phyloP scores from a whole-genome alignment of 768 basidiomycete species.

The Tremella mesenterica region DNA sequence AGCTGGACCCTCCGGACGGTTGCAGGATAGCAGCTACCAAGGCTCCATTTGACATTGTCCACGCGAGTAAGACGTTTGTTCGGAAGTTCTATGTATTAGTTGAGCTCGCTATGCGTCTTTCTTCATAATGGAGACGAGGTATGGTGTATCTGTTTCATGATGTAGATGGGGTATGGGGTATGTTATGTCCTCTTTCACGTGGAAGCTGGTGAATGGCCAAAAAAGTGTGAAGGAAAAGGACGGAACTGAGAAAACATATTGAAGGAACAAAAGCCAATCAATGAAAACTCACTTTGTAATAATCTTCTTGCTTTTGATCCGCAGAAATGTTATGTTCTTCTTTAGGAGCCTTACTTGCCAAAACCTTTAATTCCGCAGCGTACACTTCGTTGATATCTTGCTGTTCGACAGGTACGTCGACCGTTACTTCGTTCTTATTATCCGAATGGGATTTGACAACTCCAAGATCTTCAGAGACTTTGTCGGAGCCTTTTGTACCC shows the following conservation, averaged over 20 bases:
- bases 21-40: constrained; percentile 65
- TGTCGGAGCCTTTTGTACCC: constrained; percentile 95
- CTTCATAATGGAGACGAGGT: not conserved
- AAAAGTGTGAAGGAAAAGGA: too few relatives aligned
- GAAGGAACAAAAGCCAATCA: not conserved
- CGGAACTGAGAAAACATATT: too few relatives aligned
- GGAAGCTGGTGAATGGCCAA: too few relatives aligned
- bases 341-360: constrained; percentile 70
- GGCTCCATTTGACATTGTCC: constrained; percentile 74
- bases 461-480: constrained; percentile 64
- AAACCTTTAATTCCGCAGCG: constrained; percentile 77
- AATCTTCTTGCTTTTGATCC: constrained; percentile 44
- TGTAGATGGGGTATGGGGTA: too few relatives aligned
- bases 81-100: constrained; percentile 60
- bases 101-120: not conserved
- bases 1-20: constrained; percentile 50
- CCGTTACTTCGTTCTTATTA: constrained; percentile 74
- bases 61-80: constrained; percentile 79
- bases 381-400: constrained; percentile 61
- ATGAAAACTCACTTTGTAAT: constrained; percentile 30
- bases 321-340: constrained; percentile 49
- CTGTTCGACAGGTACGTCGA: constrained; percentile 72
- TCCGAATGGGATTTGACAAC: constrained; percentile 57
- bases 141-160: too few relatives aligned
- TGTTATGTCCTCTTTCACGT: too few relatives aligned